These are phyloP conservation scores for Gillenia trifoliata DNA, from an alignment of 306 rosid genomes.

Conservation along the genomic window DNA sequence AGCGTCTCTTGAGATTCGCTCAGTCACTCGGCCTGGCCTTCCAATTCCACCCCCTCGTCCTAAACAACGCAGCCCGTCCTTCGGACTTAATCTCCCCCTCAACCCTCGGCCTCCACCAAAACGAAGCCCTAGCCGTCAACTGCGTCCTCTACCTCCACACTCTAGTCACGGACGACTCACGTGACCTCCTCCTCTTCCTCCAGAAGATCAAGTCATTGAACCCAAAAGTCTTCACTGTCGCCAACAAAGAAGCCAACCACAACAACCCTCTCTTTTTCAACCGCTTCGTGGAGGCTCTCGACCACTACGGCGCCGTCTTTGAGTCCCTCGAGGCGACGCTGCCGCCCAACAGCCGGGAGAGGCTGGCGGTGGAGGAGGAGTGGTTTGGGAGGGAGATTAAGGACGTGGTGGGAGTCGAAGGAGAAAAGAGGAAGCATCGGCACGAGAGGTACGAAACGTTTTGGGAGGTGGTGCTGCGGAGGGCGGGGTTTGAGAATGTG, in stretches of 20 bases:
- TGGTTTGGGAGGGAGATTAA: conserved; percentile 47
- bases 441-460: conserved; percentile 31
- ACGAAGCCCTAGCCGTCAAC: conserved; percentile 50
- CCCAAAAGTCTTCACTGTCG: conserved; percentile 40
- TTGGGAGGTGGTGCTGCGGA: conserved; percentile 41
- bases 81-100: conserved; percentile 15
- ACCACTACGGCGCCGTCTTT: conserved; percentile 40
- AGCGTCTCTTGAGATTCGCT: conserved; percentile 41
- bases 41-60: conserved; percentile 43
- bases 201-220: conserved; percentile 36
- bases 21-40: conserved; percentile 44
- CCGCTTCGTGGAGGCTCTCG: conserved; percentile 37
- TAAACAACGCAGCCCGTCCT: not conserved
- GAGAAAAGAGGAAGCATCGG: conserved; percentile 13
- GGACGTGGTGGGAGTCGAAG: conserved; percentile 31
- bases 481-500: conserved; percentile 38
- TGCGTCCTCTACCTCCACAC: conserved; percentile 43
- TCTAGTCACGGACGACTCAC: conserved; percentile 21
- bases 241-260: conserved; percentile 43
- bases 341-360: conserved; percentile 46
- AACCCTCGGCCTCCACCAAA: conserved; percentile 18
- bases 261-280: conserved; percentile 35
- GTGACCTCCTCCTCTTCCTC: conserved; percentile 27
- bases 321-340: conserved; percentile 50
- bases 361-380: conserved; percentile 47